A percentile compares a stretch with the other conserved stretches of the same genome.
These are phyloP conservation scores for Scortechinia acanthostroma DNA, from an alignment of 2,329 filamentous ascomycete genomes.

Conservation along the genomic window DNA sequence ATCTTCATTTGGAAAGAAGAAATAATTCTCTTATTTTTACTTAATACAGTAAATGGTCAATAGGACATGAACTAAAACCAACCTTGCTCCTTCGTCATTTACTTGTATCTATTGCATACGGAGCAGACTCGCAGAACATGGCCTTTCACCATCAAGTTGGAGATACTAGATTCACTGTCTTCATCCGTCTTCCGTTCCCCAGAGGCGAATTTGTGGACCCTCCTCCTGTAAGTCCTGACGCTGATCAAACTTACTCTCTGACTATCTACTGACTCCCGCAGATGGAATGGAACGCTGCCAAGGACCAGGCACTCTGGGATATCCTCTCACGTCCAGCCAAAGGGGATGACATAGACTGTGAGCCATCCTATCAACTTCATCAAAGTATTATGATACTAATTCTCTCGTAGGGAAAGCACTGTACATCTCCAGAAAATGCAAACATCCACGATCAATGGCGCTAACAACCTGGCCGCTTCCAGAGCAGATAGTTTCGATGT, in stretches of 20 bases:
- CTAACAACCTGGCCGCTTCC: conserved; percentile 2
- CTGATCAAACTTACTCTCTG: conserved; percentile 4
- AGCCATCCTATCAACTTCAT: conserved; percentile 4
- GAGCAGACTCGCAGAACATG: no score
- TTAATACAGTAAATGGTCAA: no score
- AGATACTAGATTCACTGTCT: conserved; percentile 34
- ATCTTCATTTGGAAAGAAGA: no score
- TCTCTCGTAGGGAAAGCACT: neutral
- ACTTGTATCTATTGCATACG: no score
- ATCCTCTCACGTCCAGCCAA: conserved; percentile 53
- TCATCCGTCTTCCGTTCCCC: conserved; percentile 56
- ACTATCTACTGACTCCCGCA: conserved; percentile 12
- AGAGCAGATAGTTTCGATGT: conserved; percentile 54
- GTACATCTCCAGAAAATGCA: neutral
- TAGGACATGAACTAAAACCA: no score
- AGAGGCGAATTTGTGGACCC: conserved; percentile 58
- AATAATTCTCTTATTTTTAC: no score
- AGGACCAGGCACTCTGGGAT: conserved; percentile 60
- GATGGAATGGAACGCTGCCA: conserved; percentile 56
- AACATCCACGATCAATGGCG: neutral
- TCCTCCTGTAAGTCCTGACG: conserved; percentile 35
- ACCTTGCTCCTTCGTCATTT: no score
- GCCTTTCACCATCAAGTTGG: conserved; percentile 1
- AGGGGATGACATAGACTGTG: conserved; percentile 56
- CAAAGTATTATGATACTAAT: conserved; percentile 1